Percentiles rank a stretch among this genome's conserved stretches.
Evolutionary conservation across 169 alveolate genomes (phyloP).

Genomic region (Theileria orientalis): DNA sequence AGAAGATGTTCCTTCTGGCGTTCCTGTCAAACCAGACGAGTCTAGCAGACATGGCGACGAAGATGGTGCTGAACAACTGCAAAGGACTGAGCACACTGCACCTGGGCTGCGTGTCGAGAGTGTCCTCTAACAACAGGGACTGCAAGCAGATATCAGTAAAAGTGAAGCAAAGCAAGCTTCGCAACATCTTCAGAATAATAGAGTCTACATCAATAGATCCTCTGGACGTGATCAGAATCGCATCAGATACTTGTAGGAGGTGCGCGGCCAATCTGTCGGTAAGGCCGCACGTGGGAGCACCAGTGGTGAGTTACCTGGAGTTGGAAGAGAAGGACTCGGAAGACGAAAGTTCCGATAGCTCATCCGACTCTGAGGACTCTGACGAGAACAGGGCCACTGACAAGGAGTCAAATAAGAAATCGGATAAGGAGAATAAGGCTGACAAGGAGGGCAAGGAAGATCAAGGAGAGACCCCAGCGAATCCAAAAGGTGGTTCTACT

Average conservation of each 20-base stretch:
- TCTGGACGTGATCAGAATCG: constrained; percentile 64
- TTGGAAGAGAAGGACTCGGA: background rate
- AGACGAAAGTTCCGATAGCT: background rate
- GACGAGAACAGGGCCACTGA: background rate
- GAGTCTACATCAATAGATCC: constrained; percentile 72
- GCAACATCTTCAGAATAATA: constrained; percentile 51
- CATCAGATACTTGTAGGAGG: constrained; percentile 71
- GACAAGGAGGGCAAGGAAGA: background rate
- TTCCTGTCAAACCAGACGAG: constrained; percentile 37
- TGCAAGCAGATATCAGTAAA: constrained; percentile 59
- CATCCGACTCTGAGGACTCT: background rate
- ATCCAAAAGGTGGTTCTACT: background rate
- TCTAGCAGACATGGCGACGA: constrained; percentile 43
- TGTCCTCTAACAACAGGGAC: background rate
- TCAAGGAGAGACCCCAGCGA: background rate
- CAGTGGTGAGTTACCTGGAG: constrained; percentile 10
- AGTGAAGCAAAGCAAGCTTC: constrained; percentile 28
- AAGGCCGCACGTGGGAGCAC: constrained; percentile 13
- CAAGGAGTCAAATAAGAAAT: background rate
- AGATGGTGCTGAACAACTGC: constrained; percentile 50
- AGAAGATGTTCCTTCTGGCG: constrained; percentile 55
- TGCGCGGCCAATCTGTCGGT: constrained; percentile 52
- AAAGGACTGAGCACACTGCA: constrained; percentile 19
- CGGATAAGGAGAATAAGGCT: background rate
- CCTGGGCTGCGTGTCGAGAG: constrained; percentile 47